phyloP scores from a whole-genome alignment of 202 grass and related monocot genomes.

The Schoenoplectus triqueter region DNA sequence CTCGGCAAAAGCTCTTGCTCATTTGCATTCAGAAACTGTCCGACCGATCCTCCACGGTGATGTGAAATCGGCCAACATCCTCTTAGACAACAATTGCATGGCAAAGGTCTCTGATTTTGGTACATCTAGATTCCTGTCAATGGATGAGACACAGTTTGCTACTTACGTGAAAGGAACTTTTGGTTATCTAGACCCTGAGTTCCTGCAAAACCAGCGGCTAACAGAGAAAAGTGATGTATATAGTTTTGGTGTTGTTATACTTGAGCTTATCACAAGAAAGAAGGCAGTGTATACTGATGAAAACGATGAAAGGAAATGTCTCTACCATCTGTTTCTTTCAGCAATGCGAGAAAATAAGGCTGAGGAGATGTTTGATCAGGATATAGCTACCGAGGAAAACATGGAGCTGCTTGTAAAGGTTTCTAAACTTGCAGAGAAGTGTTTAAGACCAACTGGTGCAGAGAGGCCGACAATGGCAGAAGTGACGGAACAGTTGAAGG shows the following conservation, averaged over 20 bases:
- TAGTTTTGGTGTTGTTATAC: slow-evolving; percentile 54
- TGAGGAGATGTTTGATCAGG: slow-evolving; percentile 29
- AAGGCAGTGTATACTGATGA: slow-evolving; percentile 33
- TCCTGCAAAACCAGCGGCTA: slow-evolving; percentile 39
- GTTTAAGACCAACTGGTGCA: slow-evolving; percentile 40
- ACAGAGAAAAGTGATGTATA: slow-evolving; percentile 58
- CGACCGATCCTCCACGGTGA: slow-evolving; percentile 58
- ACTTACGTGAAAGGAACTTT: slow-evolving; percentile 55
- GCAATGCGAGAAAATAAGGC: slow-evolving; percentile 42
- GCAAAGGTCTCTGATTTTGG: slow-evolving; percentile 63
- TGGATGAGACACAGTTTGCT: slow-evolving; percentile 51
- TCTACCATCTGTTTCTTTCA: slow-evolving; percentile 36
- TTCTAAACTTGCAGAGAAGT: slow-evolving; percentile 33
- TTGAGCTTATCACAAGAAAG: slow-evolving; percentile 59
- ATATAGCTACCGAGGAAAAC: slow-evolving; percentile 39
- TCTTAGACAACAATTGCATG: slow-evolving; percentile 46
- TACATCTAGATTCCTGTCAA: slow-evolving; percentile 50
- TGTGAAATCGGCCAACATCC: slow-evolving; percentile 64
- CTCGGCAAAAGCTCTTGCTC: slow-evolving; percentile 58
- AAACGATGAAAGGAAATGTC: slow-evolving; percentile 25
- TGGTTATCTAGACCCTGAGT: slow-evolving; percentile 61
- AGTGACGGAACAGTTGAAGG: slow-evolving; percentile 46
- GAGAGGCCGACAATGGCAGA: slow-evolving; percentile 56
- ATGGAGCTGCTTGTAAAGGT: slow-evolving; percentile 40
- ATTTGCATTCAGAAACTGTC: slow-evolving; percentile 55